Evolutionary conservation across 257 asterid genomes (phyloP), one percentile per base, ranked within the genome.

Genomic region (Rubia yunnanensis): DNA sequence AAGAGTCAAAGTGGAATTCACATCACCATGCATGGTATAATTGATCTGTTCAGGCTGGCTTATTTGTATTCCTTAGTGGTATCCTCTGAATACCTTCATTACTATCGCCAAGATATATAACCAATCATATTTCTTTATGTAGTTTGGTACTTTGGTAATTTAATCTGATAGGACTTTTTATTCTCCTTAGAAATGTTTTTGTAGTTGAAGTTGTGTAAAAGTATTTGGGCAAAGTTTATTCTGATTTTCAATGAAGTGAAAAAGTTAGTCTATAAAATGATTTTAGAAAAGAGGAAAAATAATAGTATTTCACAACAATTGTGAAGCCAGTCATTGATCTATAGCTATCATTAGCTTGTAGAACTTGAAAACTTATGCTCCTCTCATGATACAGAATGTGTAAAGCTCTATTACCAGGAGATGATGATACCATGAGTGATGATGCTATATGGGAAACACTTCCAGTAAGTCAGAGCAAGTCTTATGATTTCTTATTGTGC

Each of bases 371-470:
- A 32, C 48, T 64, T 55, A 69, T 28, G 39, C 67, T 77, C 64
- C 39, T 77, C 58, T 50, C 48, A 41, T 64, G 41, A 62, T 70
- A 70, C 89, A 94, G 99, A 84, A 90, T 88, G 99, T 94, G 96
- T 77, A 85, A 86, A 77, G 95, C 99, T 66, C 84, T 94, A 76
- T 78, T 94, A 58, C 99, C 96, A 5, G 99, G 92, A 73, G 99
- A 90, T 66, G 95, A 88, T 82, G 99, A 94, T 78, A 84, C 86
- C 85, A 79, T 84, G 86, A 83, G 88, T 74, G 95, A 85, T 38
- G 96, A 85, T 63, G 95, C 98, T 67, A 79, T 94, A 58, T 94
- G 99, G 98, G 99, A 94, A 81, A 91, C 96, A 11, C 96, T 94
- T 72, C 99, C 99, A 15, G 99, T 94, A 82, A 86, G 96, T 82